phyloP scores from a whole-genome alignment of 495 filamentous ascomycete genomes.

The Podospora bellae-mahoneyi region DNA sequence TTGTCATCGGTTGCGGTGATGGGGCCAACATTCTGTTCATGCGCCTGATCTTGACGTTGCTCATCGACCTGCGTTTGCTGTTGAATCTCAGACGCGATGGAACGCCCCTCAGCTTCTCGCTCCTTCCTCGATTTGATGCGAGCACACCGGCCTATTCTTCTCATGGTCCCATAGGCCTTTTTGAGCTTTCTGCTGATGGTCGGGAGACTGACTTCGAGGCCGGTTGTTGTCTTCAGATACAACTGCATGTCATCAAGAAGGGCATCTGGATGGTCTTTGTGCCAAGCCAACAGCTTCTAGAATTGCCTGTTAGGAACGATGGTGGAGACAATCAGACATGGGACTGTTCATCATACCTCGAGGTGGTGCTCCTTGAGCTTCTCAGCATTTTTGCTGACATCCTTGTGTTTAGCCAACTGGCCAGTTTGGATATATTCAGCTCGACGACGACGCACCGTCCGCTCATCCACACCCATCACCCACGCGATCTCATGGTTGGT shows the following conservation, averaged over 20 bases:
- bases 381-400: conserved; percentile 34
- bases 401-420: conserved; percentile 21
- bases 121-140: conserved; percentile 17
- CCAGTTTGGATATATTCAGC: conserved; percentile 25
- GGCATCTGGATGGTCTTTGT: conserved; percentile 28
- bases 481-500: conserved; percentile 30
- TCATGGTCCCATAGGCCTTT: conserved; percentile 13
- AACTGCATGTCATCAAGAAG: conserved; percentile 32
- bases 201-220: conserved; percentile 24
- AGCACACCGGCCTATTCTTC: conserved; percentile 13
- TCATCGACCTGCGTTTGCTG: too few species aligned
- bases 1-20: not conserved
- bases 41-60: not conserved
- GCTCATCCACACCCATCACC: conserved; percentile 23
- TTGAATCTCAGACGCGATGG: conserved; percentile 14
- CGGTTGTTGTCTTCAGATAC: conserved; percentile 24
- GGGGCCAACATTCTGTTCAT: not conserved
- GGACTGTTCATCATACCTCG: conserved; percentile 20
- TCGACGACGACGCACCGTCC: conserved; percentile 29
- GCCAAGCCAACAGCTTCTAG: conserved; percentile 30
- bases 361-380: conserved; percentile 30
- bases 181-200: conserved; percentile 23
- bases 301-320: not conserved
- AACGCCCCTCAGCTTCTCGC: conserved; percentile 19
- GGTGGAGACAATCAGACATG: not conserved